Evolutionary conservation across 2,329 filamentous ascomycete species (phyloP), one percentile per base, ranked within the genome.

Genomic region (Verticillium nubilum): DNA sequence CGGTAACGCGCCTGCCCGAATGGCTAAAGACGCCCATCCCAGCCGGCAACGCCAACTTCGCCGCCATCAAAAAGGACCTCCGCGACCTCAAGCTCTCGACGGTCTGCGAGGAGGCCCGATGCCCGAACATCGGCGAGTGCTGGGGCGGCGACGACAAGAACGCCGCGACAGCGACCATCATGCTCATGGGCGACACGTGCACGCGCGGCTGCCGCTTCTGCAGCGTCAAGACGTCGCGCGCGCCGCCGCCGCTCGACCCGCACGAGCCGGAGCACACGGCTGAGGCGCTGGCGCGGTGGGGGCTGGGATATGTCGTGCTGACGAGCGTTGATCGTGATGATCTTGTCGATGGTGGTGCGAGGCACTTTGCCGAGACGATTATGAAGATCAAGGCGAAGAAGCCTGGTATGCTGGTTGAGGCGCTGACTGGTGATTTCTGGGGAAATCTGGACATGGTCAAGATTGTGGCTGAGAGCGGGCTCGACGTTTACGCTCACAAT

Each of bases 161-260:
- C 65, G 89, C 92, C 27, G 95, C 95, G 4, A 99, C 95, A 31
- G 95, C 95, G 2, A 99, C 95, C 12, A 98, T 99, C 75, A 99
- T 99, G 95, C 80, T 99, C 54, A 98, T 98, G 93, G 95, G 95
- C 64, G 95, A 99, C 74, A 98, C 94, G 9, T 99, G 95, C 76
- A 99, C 95, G 19, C 85, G 95, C 61, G 95, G 94, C 19, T 99
- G 95, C 76, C 86, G 95, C 58, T 99, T 99, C 80, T 99, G 95
- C 82, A 92, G 89, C 65, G 95, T 99, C 57, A 98, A 98, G 82
- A 99, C 95, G 3, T 88, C 80, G 60, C 87, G 90, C 52, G 77
- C 80, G 1, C 87, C 92, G 13, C 77, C 88, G 50, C 91, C 95
- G 12, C 83, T 99, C 56, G 95, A 99, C 72, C 90, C 91, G 2